phyloP scores from a whole-genome alignment of 768 basidiomycete species.

The Pisolithus albus region DNA sequence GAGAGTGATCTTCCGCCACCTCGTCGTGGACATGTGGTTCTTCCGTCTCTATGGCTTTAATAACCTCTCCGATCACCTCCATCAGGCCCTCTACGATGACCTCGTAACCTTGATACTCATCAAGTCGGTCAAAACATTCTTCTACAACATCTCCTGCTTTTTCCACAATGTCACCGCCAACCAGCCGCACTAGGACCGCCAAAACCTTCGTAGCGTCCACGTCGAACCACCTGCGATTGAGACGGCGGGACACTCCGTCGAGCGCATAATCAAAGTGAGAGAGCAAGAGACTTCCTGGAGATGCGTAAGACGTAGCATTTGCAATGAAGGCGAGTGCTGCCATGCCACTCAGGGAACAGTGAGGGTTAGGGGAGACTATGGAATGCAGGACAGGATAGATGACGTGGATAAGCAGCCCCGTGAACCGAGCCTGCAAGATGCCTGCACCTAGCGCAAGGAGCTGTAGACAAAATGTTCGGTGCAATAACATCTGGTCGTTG shows the following conservation, averaged over 20 bases:
- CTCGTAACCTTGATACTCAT: conserved; percentile 93
- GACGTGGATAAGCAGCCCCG: conserved; percentile 63
- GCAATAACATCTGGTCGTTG: conserved; percentile 55
- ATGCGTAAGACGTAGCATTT: conserved; percentile 77
- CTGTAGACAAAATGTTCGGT: conserved; percentile 65
- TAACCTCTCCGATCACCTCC: conserved; percentile 79
- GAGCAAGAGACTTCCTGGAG: conserved; percentile 78
- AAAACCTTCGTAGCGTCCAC: conserved; percentile 86
- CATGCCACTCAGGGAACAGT: conserved; percentile 70
- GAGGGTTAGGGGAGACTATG: conserved; percentile 61
- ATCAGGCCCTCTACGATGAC: conserved; percentile 80
- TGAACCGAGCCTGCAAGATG: conserved; percentile 69
- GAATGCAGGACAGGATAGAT: conserved; percentile 87
- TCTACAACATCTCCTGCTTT: conserved; percentile 92
- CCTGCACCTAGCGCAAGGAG: conserved; percentile 63
- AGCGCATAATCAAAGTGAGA: conserved; percentile 97
- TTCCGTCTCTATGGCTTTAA: conserved; percentile 66
- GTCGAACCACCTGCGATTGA: conserved; percentile 77
- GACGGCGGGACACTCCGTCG: conserved; percentile 78
- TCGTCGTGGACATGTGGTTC: conserved; percentile 25
- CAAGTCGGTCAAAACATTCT: conserved; percentile 93
- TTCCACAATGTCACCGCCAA: conserved; percentile 81
- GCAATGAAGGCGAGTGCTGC: conserved; percentile 68
- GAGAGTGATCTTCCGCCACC: conserved; percentile 14
- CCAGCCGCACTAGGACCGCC: conserved; percentile 74